Evolutionary conservation across 768 basidiomycete species (phyloP).

Genomic region (Suillus subaureus): DNA sequence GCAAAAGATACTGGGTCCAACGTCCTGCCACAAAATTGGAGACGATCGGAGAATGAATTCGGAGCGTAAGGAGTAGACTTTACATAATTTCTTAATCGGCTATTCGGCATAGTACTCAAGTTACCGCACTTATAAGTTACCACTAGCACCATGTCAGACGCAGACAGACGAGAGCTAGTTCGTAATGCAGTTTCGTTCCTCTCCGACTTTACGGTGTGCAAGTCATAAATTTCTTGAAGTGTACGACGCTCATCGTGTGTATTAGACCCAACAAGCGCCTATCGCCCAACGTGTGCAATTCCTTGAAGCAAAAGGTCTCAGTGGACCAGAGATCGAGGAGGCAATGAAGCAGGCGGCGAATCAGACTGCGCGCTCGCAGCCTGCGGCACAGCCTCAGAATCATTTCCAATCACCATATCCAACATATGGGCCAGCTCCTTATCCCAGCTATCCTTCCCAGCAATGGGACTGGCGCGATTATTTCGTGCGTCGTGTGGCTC

Average conservation of each 20-base stretch:
- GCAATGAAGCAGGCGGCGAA: slow-evolving; percentile 68
- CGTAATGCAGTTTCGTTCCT: slow-evolving; percentile 85
- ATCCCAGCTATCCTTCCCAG: slow-evolving; percentile 41
- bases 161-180: slow-evolving; percentile 73
- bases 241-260: slow-evolving; percentile 11
- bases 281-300: slow-evolving; percentile 88
- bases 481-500: slow-evolving; percentile 62
- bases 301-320: slow-evolving; percentile 93
- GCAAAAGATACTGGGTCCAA: slow-evolving; percentile 10
- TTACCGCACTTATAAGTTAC: background rate
- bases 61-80: slow-evolving; percentile 10
- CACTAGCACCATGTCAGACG: slow-evolving; percentile 41
- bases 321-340: slow-evolving; percentile 79
- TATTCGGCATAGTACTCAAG: background rate
- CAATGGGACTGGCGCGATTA: slow-evolving; percentile 96
- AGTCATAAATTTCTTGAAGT: background rate
- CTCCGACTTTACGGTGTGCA: slow-evolving; percentile 74
- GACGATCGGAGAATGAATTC: slow-evolving; percentile 31
- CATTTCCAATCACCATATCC: slow-evolving; percentile 34
- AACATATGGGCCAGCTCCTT: slow-evolving; percentile 48
- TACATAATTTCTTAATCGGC: background rate
- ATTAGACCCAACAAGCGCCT: slow-evolving; percentile 74
- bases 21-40: slow-evolving; percentile 16
- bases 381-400: slow-evolving; percentile 19
- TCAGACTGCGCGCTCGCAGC: slow-evolving; percentile 19